phyloP scores from a whole-genome alignment of 768 basidiomycete species.

The Boletus sp. region DNA sequence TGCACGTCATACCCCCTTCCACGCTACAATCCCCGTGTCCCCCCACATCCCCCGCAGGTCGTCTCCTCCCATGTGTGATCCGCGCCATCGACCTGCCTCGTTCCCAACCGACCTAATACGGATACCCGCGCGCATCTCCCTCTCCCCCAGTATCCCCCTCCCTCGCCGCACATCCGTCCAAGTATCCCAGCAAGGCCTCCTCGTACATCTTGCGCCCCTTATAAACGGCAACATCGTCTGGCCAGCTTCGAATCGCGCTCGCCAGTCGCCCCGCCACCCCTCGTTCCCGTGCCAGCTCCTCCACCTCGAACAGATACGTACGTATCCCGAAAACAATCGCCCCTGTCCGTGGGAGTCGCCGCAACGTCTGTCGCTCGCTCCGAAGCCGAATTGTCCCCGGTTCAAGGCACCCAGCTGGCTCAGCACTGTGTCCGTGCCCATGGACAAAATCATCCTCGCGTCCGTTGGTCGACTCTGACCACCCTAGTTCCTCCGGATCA shows the following conservation, averaged over 20 bases:
- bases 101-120: conserved; percentile 13
- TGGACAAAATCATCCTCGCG: conserved; percentile 45
- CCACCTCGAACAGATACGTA: conserved; percentile 57
- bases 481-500: conserved; percentile 65
- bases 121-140: conserved; percentile 9
- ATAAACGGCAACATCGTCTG: conserved; percentile 47
- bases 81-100: conserved; percentile 4
- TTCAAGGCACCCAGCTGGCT: conserved; percentile 20
- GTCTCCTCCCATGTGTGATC: no score
- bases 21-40: conserved; percentile 2
- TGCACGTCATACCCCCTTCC: conserved; percentile 30
- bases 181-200: conserved; percentile 14
- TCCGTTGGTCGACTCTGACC: conserved; percentile 55
- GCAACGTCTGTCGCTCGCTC: conserved; percentile 63
- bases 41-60: background rate
- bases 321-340: conserved; percentile 69
- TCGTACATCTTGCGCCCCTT: conserved; percentile 28
- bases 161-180: conserved; percentile 19
- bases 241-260: conserved; percentile 63
- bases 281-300: conserved; percentile 48
- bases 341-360: conserved; percentile 60
- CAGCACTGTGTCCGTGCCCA: conserved; percentile 26
- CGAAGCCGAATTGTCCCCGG: conserved; percentile 51
- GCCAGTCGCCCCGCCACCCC: conserved; percentile 62
- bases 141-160: conserved; percentile 10